These are phyloP conservation scores for Saccharomycopsis sp. DNA, from an alignment of 805 yeast species.

Conservation along the genomic window DNA sequence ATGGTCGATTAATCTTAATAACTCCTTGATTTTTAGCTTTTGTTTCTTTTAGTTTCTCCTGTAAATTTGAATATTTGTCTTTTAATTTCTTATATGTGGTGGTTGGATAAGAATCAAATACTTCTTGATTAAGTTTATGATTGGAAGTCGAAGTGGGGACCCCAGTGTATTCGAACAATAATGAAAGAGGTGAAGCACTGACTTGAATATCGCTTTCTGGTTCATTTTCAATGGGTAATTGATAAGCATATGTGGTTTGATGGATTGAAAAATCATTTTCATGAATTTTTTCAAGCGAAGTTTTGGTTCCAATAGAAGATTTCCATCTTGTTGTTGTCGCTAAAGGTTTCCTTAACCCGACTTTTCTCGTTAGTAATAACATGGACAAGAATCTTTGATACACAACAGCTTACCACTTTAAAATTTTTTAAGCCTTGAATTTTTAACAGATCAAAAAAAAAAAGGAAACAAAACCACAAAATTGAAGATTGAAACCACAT, in stretches of 20 bases:
- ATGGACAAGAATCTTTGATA: too few relatives aligned
- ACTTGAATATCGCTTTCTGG: conserved; percentile 18
- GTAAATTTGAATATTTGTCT: conserved; percentile 13
- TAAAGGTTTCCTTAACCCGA: too few relatives aligned
- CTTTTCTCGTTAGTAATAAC: too few relatives aligned
- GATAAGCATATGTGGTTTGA: conserved; percentile 20
- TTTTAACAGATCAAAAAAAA: not conserved
- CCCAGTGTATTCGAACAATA: conserved; percentile 26
- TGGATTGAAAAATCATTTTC: conserved; percentile 20
- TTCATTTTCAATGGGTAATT: conserved; percentile 9
- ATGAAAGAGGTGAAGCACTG: conserved; percentile 12
- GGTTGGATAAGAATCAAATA: conserved; percentile 35
- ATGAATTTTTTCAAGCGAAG: conserved; percentile 1
- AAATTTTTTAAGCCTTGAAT: too few relatives aligned
- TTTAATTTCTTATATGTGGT: conserved; percentile 29
- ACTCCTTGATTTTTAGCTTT: too few relatives aligned
- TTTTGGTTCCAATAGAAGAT: too few relatives aligned
- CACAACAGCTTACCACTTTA: too few relatives aligned
- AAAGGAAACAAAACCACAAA: not conserved
- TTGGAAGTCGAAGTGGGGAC: conserved; percentile 25
- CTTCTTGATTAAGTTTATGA: conserved; percentile 22
- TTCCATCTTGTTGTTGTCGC: too few relatives aligned
- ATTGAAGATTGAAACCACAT: not conserved
- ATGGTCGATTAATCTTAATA: conserved; percentile 36
- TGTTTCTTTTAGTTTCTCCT: not conserved